Evolutionary conservation across 805 yeast species (phyloP), one percentile per base, ranked within the genome.

Genomic region (Jamesozyma rosinii): DNA sequence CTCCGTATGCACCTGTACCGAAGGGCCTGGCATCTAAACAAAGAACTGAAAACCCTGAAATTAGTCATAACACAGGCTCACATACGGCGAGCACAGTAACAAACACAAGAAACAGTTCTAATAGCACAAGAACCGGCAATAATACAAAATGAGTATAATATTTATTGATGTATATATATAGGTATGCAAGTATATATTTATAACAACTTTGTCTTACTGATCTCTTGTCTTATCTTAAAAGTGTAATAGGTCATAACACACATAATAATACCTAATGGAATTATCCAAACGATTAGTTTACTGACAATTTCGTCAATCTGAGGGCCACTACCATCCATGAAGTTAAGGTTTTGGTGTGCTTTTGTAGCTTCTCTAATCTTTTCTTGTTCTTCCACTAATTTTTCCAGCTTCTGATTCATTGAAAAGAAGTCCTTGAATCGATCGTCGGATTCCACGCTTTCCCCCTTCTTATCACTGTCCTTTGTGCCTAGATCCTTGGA

Each of bases 221-320:
- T 61, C 44, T 63, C 67, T 53, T 62, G 64, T 46, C 63, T 63
- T 26, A 63, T 63, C 40, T 48, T 57, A 46, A 61, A 62, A 11
- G 66, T 63, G 41, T 62, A 61, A 44, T 63, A 63, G 5, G 65
- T 66, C 63, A 63, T 58, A 4, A 63, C 48, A 20, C 57, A 40
- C 61, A 62, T 61, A 3, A 63, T 51, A 22, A 55, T 44, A 15
- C 54, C 49, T 27, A 63, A 44, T 18, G 67, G 66, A 1, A 61
- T 46, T 19, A 63, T 30, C 65, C 66, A 62, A n/a, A 63, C 44
- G 4, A 57, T 48, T 24, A 63, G 41, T 42, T 54, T 62, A 17
- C 54, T 46, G 1, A 62, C 58, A 22, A 63, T 54, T 41, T 62
- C 65, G 46, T 63, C 67, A 27, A 56, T 48, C 35, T 57, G 58